Percentiles rank a stretch among this genome's conserved stretches.
phyloP scores from a whole-genome alignment of 2,329 filamentous ascomycete genomes.

The Phyllosticta paracitricarpa region DNA sequence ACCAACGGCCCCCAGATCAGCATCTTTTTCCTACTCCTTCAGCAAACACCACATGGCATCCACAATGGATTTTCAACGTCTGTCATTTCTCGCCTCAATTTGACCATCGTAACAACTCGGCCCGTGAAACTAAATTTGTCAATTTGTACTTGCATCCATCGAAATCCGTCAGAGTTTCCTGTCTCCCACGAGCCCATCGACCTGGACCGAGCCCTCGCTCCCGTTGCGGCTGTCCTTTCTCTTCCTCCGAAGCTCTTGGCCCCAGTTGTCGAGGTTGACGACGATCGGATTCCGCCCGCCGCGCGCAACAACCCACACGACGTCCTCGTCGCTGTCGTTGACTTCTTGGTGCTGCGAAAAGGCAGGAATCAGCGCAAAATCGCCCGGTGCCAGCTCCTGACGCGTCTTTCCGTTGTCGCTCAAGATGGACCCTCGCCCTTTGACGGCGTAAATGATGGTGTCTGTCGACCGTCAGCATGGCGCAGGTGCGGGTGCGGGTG shows the following conservation, averaged over 20 bases:
- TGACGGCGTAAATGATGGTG: slow-evolving; percentile 56
- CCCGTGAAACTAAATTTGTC: neutral
- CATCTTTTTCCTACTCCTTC: neutral
- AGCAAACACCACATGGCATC: neutral
- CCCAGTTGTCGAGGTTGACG: slow-evolving; percentile 55
- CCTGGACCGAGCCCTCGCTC: neutral
- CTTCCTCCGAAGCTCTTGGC: slow-evolving; percentile 17
- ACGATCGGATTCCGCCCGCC: slow-evolving; percentile 52
- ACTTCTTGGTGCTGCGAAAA: slow-evolving; percentile 62
- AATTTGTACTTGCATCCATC: neutral
- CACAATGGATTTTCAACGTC: neutral
- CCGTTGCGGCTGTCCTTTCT: neutral
- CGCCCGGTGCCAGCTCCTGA: slow-evolving; percentile 50
- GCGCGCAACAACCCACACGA: slow-evolving; percentile 57
- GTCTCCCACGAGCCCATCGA: neutral
- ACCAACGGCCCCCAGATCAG: neutral
- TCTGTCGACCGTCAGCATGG: slow-evolving; percentile 34
- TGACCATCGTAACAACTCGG: too few species aligned
- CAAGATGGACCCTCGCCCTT: slow-evolving; percentile 52
- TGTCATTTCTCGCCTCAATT: too few species aligned
- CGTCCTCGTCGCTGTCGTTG: slow-evolving; percentile 54
- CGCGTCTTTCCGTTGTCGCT: slow-evolving; percentile 47
- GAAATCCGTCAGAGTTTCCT: neutral
- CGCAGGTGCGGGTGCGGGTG: neutral
- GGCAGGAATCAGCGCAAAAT: slow-evolving; percentile 61